Conservation (phyloP, 805 yeast genomes). For the Wickerhamiella azymoides region DNA sequence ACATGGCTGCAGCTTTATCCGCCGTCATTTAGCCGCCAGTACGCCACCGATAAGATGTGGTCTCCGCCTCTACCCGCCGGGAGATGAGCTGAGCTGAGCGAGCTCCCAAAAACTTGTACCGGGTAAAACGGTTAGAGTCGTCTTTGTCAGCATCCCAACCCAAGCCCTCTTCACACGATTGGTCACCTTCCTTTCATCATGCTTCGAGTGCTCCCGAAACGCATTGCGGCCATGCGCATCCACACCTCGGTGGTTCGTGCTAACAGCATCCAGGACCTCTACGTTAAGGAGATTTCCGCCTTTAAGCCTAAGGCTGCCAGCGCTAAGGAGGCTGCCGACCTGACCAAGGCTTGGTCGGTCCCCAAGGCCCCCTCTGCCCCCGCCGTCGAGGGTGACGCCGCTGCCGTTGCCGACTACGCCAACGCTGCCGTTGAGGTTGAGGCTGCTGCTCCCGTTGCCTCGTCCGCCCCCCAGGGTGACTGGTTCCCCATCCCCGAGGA, state of each 20-base stretch:
- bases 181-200: constrained; percentile 2
- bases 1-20: no score
- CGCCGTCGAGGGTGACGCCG: constrained; percentile 59
- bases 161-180: background rate
- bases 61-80: no score
- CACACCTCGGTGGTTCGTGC: constrained; percentile 21
- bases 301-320: constrained; percentile 74
- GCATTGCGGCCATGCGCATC: constrained; percentile 14
- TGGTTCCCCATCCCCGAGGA: constrained; percentile 32
- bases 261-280: constrained; percentile 70
- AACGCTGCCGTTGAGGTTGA: constrained; percentile 31
- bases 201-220: constrained; percentile 11
- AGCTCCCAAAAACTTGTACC: no score
- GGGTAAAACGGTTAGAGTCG: background rate
- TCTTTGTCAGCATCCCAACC: background rate
- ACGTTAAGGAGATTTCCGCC: constrained; percentile 71
- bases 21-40: no score
- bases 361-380: constrained; percentile 75
- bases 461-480: constrained; percentile 20
- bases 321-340: constrained; percentile 59
- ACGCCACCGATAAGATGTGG: no score
- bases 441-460: constrained; percentile 17
- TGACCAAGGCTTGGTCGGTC: constrained; percentile 69
- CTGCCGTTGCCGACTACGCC: constrained; percentile 36
- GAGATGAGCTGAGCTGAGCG: no score